These are phyloP conservation scores for Ustanciosporium gigantosporum DNA, from an alignment of 1,284 basidiomycete genomes.

Conservation along the genomic window DNA sequence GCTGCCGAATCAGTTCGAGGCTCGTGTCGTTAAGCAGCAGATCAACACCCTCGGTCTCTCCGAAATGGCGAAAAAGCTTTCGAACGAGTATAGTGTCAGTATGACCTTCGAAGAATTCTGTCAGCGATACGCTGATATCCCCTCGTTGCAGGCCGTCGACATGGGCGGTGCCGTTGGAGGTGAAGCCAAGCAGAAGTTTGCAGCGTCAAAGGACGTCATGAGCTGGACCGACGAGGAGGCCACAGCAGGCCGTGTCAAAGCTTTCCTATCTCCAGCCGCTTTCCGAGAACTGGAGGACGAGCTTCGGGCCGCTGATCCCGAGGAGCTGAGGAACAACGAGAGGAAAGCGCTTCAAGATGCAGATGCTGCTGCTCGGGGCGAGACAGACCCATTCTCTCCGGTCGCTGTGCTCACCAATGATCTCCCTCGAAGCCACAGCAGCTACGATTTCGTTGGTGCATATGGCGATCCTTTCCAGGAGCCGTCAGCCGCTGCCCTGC, in stretches of 20 bases:
- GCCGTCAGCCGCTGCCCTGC: slow-evolving; percentile 65
- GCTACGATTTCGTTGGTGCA: slow-evolving; percentile 49
- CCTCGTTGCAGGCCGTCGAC: slow-evolving; percentile 42
- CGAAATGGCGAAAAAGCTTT: slow-evolving; percentile 67
- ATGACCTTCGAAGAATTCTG: slow-evolving; percentile 88
- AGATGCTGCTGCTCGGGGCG: slow-evolving; percentile 67
- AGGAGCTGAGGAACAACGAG: slow-evolving; percentile 65
- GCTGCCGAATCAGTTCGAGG: slow-evolving; percentile 89
- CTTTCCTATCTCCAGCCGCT: slow-evolving; percentile 82
- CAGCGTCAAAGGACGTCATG: slow-evolving; percentile 68
- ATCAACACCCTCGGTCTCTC: slow-evolving; percentile 78
- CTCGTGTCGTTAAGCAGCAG: slow-evolving; percentile 86
- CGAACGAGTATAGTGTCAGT: slow-evolving; percentile 66
- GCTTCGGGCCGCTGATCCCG: slow-evolving; percentile 70
- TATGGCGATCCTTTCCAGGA: slow-evolving; percentile 59
- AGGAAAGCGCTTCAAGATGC: slow-evolving; percentile 70
- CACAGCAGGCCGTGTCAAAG: slow-evolving; percentile 75
- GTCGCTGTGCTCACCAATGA: slow-evolving; percentile 38
- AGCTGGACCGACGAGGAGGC: slow-evolving; percentile 74
- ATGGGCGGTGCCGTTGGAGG: slow-evolving; percentile 66
- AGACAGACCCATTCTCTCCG: slow-evolving; percentile 68
- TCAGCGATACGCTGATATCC: slow-evolving; percentile 65
- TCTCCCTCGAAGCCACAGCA: slow-evolving; percentile 61
- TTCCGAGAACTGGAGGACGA: slow-evolving; percentile 90
- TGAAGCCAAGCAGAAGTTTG: slow-evolving; percentile 61